A percentile compares a stretch with the other conserved stretches of the same genome.
These are phyloP conservation scores for Pulicaria dysenterica DNA, from an alignment of 129 eudicot genomes.

Conservation along the genomic window DNA sequence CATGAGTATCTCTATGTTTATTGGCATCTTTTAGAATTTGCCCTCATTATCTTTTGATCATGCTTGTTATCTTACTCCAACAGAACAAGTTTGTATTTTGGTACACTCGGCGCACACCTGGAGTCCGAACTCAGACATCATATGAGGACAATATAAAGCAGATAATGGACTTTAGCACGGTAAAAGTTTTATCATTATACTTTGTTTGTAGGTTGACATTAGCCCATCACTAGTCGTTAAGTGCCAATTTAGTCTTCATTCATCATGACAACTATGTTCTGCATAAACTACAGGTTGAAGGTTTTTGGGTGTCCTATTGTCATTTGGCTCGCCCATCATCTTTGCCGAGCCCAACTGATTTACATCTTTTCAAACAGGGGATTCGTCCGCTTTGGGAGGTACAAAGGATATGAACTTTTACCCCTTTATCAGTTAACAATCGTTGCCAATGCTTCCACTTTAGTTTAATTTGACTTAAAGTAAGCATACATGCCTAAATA, in stretches of 20 bases:
- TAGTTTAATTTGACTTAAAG: not conserved
- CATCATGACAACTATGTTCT: slow-evolving; percentile 14
- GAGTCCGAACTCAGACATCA: slow-evolving; percentile 84
- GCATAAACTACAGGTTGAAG: slow-evolving; percentile 62
- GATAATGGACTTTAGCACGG: slow-evolving; percentile 84
- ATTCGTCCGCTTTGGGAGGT: slow-evolving; percentile 99
- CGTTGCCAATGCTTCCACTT: not conserved
- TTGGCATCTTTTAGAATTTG: slow-evolving; percentile 1
- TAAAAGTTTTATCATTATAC: slow-evolving; percentile 17
- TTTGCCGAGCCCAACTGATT: slow-evolving; percentile 96
- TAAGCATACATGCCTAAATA: not conserved
- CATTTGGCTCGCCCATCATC: slow-evolving; percentile 95
- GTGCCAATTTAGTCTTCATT: slow-evolving; percentile 15
- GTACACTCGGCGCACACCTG: slow-evolving; percentile 99
- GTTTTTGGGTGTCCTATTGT: slow-evolving; percentile 89
- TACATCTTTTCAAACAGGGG: slow-evolving; percentile 98
- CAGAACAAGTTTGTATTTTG: slow-evolving; percentile 91
- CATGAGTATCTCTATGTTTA: not conserved
- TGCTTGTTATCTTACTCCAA: slow-evolving; percentile 24
- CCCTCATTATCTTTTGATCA: not conserved
- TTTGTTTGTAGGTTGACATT: not conserved
- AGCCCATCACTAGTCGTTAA: not conserved
- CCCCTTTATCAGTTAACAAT: not conserved
- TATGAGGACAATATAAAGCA: slow-evolving; percentile 95
- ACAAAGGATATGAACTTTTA: not conserved